Conservation (phyloP, 2,329 filamentous ascomycete genomes). For the Fusarium sarcochroum region DNA sequence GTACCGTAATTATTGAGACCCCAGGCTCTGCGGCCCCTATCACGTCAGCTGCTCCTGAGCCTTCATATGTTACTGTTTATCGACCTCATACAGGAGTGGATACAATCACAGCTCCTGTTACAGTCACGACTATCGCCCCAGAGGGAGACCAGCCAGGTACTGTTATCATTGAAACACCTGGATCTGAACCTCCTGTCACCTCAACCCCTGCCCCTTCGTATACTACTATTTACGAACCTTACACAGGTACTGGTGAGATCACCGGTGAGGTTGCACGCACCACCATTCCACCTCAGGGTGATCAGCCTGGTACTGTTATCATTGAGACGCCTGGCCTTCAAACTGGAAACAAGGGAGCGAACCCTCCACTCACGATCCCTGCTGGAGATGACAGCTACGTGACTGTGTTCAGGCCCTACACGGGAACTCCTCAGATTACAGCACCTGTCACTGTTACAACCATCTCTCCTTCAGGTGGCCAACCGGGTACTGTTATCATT, state of each 20-base stretch:
- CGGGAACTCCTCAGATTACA: conserved; percentile 5
- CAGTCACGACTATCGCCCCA: conserved; percentile 9
- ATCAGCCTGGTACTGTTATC: conserved; percentile 28
- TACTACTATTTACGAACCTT: conserved; percentile 30
- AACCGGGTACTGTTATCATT: conserved; percentile 25
- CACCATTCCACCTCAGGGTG: conserved; percentile 16
- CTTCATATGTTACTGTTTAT: conserved; percentile 14
- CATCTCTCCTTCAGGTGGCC: conserved; percentile 1
- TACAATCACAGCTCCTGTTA: background rate
- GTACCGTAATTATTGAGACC: conserved; percentile 26
- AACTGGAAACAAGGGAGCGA: conserved; percentile 19
- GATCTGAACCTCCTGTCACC: conserved; percentile 3
- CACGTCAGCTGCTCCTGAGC: conserved; percentile 1
- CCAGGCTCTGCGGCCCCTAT: conserved; percentile 4
- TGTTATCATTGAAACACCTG: conserved; percentile 27
- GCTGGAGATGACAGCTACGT: conserved; percentile 7
- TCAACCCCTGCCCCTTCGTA: conserved; percentile 17
- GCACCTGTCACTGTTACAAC: conserved; percentile 16
- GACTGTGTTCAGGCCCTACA: conserved; percentile 10
- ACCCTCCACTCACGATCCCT: conserved; percentile 23
- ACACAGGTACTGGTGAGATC: conserved; percentile 20
- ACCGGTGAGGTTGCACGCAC: conserved; percentile 17
- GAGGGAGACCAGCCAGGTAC: conserved; percentile 18
- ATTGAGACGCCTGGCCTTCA: conserved; percentile 25
- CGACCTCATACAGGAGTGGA: conserved; percentile 5